A percentile compares a stretch with the other conserved stretches of the same genome.
Conservation (phyloP, 1,139 yeast genomes). For the Diutina scorzettiae region DNA sequence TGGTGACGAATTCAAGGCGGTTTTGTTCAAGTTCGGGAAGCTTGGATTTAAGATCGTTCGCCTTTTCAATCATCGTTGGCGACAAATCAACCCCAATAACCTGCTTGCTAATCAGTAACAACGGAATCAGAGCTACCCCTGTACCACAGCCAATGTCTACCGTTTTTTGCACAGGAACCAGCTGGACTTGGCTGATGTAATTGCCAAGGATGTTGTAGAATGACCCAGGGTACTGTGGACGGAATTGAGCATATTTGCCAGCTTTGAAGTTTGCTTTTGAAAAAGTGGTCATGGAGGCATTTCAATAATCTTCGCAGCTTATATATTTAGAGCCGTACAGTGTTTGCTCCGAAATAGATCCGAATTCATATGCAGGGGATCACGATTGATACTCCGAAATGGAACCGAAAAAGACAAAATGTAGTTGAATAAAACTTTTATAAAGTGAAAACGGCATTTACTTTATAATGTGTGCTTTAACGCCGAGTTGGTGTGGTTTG, state of each 20-base stretch:
- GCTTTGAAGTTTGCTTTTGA: slow-evolving; percentile 49
- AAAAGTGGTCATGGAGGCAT: slow-evolving; percentile 48
- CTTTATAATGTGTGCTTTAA: too few species aligned
- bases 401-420: too few species aligned
- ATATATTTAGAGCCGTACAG: too few species aligned
- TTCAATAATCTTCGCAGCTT: too few species aligned
- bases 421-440: too few species aligned
- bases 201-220: slow-evolving; percentile 34
- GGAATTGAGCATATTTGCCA: slow-evolving; percentile 41
- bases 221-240: slow-evolving; percentile 54
- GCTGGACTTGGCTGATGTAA: slow-evolving; percentile 12
- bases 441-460: too few species aligned
- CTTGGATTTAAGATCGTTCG: slow-evolving; percentile 16
- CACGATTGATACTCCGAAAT: too few species aligned
- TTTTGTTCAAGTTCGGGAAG: slow-evolving; percentile 14
- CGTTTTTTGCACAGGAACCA: slow-evolving; percentile 12
- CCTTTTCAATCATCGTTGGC: slow-evolving; percentile 23
- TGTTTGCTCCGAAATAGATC: too few species aligned
- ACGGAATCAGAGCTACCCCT: slow-evolving; percentile 28
- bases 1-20: slow-evolving; percentile 21
- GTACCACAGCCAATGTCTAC: slow-evolving; percentile 32
- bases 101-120: slow-evolving; percentile 18
- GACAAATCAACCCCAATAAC: slow-evolving; percentile 28
- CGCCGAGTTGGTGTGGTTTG: too few species aligned
- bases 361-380: too few species aligned